phyloP scores from a whole-genome alignment of 1,284 basidiomycete species.

The Termitomyces sp. region DNA sequence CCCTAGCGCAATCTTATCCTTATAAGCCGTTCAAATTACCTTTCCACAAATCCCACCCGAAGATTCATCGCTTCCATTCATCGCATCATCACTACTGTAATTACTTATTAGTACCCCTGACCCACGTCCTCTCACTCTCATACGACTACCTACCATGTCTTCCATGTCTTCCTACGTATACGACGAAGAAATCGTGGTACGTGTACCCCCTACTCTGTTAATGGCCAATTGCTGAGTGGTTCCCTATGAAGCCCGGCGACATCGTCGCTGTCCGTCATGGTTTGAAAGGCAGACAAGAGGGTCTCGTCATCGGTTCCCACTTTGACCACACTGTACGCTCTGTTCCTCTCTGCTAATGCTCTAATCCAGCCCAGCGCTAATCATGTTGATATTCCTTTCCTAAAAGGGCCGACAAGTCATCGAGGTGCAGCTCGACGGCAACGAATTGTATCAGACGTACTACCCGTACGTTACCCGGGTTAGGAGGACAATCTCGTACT shows the following conservation, averaged over 20 bases:
- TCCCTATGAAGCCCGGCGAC: conserved; percentile 57
- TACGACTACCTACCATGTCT: conserved; percentile 6
- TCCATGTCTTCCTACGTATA: not conserved
- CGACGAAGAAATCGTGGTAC: conserved; percentile 18
- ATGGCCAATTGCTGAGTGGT: not conserved
- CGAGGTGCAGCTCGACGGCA: conserved; percentile 69
- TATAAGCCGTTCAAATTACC: conserved; percentile 13
- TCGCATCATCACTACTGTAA: not conserved
- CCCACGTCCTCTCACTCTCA: not conserved
- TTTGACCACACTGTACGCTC: conserved; percentile 59
- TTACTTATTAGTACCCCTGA: not conserved
- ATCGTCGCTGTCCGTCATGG: conserved; percentile 71
- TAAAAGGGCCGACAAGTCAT: conserved; percentile 75
- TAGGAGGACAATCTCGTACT: conserved; percentile 60
- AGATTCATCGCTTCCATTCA: conserved; percentile 10
- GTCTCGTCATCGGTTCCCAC: conserved; percentile 71
- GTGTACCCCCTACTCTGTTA: not conserved
- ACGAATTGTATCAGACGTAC: conserved; percentile 65
- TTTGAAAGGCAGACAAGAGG: conserved; percentile 58
- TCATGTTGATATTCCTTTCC: not conserved
- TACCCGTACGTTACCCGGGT: conserved; percentile 71
- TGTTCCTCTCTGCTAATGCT: not conserved
- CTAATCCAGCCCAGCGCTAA: not conserved
- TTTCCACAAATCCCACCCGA: not conserved
- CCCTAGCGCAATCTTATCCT: conserved; percentile 16